Evolutionary conservation across 1,284 basidiomycete genomes (phyloP), one percentile per base, ranked within the genome.

Genomic region (Fomes fomentarius): DNA sequence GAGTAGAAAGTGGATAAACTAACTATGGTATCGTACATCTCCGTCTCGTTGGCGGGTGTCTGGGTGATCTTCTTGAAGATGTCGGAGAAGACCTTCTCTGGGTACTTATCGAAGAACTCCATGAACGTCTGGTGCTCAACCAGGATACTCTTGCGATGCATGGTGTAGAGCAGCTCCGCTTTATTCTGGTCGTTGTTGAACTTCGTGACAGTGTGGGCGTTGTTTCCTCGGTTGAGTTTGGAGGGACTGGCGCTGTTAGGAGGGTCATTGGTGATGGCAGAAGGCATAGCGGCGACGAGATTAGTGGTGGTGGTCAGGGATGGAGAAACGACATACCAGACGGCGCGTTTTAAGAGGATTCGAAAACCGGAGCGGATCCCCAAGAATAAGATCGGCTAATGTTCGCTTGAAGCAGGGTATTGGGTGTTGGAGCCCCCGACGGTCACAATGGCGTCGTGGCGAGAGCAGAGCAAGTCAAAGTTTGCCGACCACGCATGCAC

Each of bases 11-110:
- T 3, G 19, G 4, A 14, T 5, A 2, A n/a, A 37, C 48, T 34
- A 14, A 50, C 48, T n/a, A 42, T 19, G 22, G 24, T 21, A 14
- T 44, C 26, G 26, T 50, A 50, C 49, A 50, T 43, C 33, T 38
- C 41, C 11, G 6, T 19, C 35, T 50, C 49, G 7, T 24, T 44
- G 19, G 24, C n/a, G 10, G 34, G 25, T 15, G 31, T 37, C 19
- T 21, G 4, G n/a, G n/a, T n/a, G 10, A 50, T 37, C 8, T 38
- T 14, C 1, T 4, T 10, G 14, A 50, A 50, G 8, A 41, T 6
- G 28, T 30, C 28, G 24, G 24, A 25, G 24, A 26, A 4, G 25
- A 14, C 8, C 9, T 25, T 25, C 24, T 15, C 4, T 25, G 24
- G 25, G n/a, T 3, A 35, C 22, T 12, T 21, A 3, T 38, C 38